phyloP scores from a whole-genome alignment of 2,329 filamentous ascomycete species.

The Penicillium sp. region DNA sequence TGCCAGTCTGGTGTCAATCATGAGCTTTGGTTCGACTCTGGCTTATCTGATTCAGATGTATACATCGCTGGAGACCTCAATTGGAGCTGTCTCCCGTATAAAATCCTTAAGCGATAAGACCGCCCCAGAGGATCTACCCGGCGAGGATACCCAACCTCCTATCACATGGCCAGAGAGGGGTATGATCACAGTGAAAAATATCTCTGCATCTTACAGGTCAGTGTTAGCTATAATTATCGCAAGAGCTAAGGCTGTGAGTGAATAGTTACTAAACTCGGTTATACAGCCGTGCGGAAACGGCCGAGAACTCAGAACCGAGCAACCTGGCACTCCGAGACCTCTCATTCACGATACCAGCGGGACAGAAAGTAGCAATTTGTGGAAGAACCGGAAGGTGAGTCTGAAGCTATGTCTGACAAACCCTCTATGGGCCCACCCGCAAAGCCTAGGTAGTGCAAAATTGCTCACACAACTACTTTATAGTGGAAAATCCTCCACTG shows the following conservation, averaged over 20 bases:
- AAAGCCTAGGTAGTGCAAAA: neutral
- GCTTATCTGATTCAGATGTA: neutral
- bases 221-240: neutral
- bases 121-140: neutral
- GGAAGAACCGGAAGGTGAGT: constrained; percentile 16
- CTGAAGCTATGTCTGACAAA: neutral
- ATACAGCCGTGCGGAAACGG: neutral
- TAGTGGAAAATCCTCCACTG: neutral
- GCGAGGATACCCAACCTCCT: neutral
- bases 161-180: neutral
- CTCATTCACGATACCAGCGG: neutral
- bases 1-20: neutral
- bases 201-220: neutral
- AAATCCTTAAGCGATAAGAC: neutral
- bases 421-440: neutral
- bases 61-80: neutral
- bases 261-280: neutral
- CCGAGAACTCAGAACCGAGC: neutral
- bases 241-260: neutral
- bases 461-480: neutral
- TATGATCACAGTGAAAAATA: neutral
- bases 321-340: neutral
- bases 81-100: neutral
- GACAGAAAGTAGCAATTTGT: neutral
- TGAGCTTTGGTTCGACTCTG: neutral